These are phyloP conservation scores for Cyclotella atomus DNA, from an alignment of 108 stramenopile genomes.

Conservation along the genomic window DNA sequence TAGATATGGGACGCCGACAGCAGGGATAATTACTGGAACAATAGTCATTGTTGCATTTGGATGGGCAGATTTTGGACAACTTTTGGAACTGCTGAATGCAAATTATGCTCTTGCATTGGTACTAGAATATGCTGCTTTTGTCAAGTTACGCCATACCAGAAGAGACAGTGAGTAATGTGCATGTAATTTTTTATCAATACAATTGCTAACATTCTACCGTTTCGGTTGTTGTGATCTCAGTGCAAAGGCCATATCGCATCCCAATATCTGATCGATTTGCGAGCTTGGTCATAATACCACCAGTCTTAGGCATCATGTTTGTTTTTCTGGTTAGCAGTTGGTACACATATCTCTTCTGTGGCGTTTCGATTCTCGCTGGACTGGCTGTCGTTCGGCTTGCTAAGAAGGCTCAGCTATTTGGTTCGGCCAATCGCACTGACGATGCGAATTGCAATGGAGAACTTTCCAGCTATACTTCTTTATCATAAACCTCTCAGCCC, in stretches of 20 bases:
- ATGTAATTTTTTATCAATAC: background rate
- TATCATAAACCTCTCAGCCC: background rate
- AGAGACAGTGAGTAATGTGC: slow-evolving; percentile 39
- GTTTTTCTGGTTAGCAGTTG: slow-evolving; percentile 21
- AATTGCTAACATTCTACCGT: background rate
- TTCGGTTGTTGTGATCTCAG: slow-evolving; percentile 1
- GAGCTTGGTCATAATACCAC: slow-evolving; percentile 14
- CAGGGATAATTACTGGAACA: slow-evolving; percentile 15
- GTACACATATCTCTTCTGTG: slow-evolving; percentile 22
- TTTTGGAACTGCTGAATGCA: slow-evolving; percentile 91
- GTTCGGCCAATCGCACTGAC: too few species aligned
- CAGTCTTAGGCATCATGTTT: slow-evolving; percentile 10
- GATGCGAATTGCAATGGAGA: background rate
- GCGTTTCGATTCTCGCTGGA: background rate
- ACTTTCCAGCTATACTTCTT: background rate
- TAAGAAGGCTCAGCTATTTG: background rate
- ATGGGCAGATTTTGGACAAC: slow-evolving; percentile 21
- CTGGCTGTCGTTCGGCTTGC: background rate
- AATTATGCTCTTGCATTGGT: slow-evolving; percentile 82
- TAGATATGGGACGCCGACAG: slow-evolving; percentile 53
- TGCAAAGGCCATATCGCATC: slow-evolving; percentile 34
- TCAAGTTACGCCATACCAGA: slow-evolving; percentile 75
- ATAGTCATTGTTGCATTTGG: slow-evolving; percentile 19
- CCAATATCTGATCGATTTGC: slow-evolving; percentile 22
- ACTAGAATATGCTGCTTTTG: slow-evolving; percentile 93